Base-by-base conservation (phyloP, 768 basidiomycete genomes). In the Tubosaeta sp. region DNA sequence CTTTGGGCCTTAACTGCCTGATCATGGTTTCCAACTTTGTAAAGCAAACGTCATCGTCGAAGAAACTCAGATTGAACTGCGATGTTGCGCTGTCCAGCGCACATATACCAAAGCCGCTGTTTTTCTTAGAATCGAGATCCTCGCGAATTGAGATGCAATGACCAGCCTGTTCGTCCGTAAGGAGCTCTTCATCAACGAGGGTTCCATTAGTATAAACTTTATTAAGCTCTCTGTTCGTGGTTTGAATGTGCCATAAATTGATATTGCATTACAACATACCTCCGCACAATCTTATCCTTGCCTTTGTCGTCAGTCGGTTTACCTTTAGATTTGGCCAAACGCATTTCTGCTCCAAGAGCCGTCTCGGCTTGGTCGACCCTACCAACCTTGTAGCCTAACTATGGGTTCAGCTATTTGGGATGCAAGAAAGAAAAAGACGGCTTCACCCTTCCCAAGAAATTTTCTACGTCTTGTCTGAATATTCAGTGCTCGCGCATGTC, bases 191-290 rank as follows among this genome's bases (percentile, higher is more conserved):
- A 59, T 99, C 97, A 43, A 97, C 87, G 25, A 98, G 84, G 0
- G 97, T 99, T 3, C 97, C 97, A 47, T 91, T 91, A 0, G 97
- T 99, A 65, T 95, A 90, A 41, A 99, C 92, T 74, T 95, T 95
- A 69, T 90, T 90, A 46, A 99, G 77, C 62, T 95, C 97, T 44
- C 88, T 88, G 63, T 55, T 29, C 59, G 52, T 22, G 8, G 38
- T 26, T 59, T 47, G 53, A 38, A 16, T 14, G 22, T 35, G 2
- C 44, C 7, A 25, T 27, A 14, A 29, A 4, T 43, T 6, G 14
- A 50, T 1, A 26, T 48, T 11, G n/a, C 6, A 26, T 26, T 5
- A 3, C 70, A 27, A 50, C 56, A 19, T 52, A 84, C 86, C 92
- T 77, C 55, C 87, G 76, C 38, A 98, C 97, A 46, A 98, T 97